These are phyloP conservation scores for Conringia planisiliqua DNA, from an alignment of 345 rosid genomes.

Conservation along the genomic window DNA sequence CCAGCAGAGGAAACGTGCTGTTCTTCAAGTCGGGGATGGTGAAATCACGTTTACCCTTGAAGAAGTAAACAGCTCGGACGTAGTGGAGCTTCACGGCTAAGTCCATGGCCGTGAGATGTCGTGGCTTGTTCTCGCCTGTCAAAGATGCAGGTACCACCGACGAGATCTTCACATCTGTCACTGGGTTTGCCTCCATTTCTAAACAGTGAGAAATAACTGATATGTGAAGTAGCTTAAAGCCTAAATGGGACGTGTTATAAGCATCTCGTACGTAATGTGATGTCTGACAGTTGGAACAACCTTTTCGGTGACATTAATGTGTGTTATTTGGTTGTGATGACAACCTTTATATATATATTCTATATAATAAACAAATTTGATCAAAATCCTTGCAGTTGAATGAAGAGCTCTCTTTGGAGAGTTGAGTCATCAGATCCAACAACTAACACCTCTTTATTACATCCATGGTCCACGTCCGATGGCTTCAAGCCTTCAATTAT, in stretches of 20 bases:
- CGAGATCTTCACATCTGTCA: slow-evolving; percentile 45
- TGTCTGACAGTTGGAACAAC: slow-evolving; percentile 1
- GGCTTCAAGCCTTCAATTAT: not conserved
- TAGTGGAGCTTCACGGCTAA: slow-evolving; percentile 78
- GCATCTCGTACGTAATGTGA: not conserved
- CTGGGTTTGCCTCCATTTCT: slow-evolving; percentile 21
- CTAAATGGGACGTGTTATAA: slow-evolving; percentile 9
- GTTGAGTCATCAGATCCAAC: slow-evolving; percentile 10
- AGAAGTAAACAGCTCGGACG: slow-evolving; percentile 59
- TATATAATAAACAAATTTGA: not conserved
- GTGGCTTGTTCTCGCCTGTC: slow-evolving; percentile 43
- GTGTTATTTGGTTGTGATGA: not conserved
- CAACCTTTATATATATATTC: not conserved
- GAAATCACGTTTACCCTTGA: slow-evolving; percentile 35
- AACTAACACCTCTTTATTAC: slow-evolving; percentile 24
- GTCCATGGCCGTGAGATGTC: slow-evolving; percentile 50
- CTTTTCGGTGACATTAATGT: slow-evolving; percentile 10
- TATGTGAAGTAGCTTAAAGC: not conserved
- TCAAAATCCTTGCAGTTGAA: not conserved
- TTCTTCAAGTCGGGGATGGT: slow-evolving; percentile 41
- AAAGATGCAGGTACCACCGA: slow-evolving; percentile 57
- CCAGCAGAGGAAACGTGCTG: slow-evolving; percentile 46
- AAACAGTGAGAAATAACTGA: not conserved
- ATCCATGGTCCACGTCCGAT: not conserved
- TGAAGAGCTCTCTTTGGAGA: not conserved